Percentiles rank a stretch among this genome's conserved stretches.
Conservation (phyloP, 2,329 filamentous ascomycete species). For the Aspergillus novofumigatus region DNA sequence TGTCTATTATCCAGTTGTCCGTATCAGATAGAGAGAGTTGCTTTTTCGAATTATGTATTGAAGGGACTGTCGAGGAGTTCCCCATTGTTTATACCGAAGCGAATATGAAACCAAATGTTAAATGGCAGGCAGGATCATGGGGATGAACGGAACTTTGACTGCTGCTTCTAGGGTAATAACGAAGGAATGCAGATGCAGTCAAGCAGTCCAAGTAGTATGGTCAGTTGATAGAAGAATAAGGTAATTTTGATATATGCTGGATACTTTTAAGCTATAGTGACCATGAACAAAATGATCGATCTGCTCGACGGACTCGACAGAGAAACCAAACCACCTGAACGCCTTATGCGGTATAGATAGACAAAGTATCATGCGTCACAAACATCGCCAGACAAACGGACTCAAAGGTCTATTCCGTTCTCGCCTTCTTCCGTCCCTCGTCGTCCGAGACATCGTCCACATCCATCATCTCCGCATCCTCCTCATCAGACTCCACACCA, state of each 20-base stretch:
- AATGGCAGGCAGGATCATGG: not conserved
- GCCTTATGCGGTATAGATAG: slow-evolving; percentile 15
- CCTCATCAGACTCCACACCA: slow-evolving; percentile 55
- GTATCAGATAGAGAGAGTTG: not conserved
- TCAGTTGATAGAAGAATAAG: not conserved
- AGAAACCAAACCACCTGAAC: slow-evolving; percentile 15
- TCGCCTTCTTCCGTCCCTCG: slow-evolving; percentile 31
- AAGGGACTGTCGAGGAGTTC: too few relatives aligned
- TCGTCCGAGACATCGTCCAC: slow-evolving; percentile 38
- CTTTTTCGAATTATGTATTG: too few relatives aligned
- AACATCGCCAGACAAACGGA: slow-evolving; percentile 18
- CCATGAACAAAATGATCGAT: slow-evolving; percentile 1
- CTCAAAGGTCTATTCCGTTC: slow-evolving; percentile 26
- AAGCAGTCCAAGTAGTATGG: not conserved
- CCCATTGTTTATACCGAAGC: too few relatives aligned
- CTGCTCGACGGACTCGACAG: slow-evolving; percentile 8
- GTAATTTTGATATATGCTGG: not conserved
- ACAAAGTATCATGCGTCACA: slow-evolving; percentile 21
- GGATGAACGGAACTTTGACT: not conserved
- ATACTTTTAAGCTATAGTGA: slow-evolving; percentile 1
- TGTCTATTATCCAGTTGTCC: not conserved
- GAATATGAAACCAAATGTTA: not conserved
- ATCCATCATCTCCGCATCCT: slow-evolving; percentile 49
- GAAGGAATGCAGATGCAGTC: too few relatives aligned
- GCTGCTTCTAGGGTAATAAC: not conserved